phyloP scores from a whole-genome alignment of 805 yeast species.

The Myxozyma geophila region DNA sequence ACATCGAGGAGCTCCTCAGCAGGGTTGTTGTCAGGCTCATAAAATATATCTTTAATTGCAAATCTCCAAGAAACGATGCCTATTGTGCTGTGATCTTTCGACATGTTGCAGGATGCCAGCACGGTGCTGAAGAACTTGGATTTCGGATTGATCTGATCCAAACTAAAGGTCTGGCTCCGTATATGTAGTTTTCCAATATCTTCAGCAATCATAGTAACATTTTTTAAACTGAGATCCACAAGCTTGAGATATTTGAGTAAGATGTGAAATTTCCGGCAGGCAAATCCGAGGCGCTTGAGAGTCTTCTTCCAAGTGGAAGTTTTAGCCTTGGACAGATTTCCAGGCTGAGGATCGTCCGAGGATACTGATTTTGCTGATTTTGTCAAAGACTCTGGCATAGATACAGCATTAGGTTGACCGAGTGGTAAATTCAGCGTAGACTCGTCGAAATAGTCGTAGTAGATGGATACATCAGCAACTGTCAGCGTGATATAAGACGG shows the following conservation, averaged over 20 bases:
- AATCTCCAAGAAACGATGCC: constrained; percentile 24
- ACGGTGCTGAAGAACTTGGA: constrained; percentile 18
- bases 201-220: constrained; percentile 21
- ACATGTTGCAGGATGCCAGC: constrained; percentile 2
- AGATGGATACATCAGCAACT: constrained; percentile 44
- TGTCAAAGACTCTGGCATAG: neutral
- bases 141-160: constrained; percentile 18
- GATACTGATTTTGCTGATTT: neutral
- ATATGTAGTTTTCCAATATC: constrained; percentile 27
- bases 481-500: constrained; percentile 49
- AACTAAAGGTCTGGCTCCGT: constrained; percentile 23
- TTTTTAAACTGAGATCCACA: constrained; percentile 25
- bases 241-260: constrained; percentile 13
- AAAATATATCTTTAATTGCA: constrained; percentile 29
- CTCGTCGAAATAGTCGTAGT: constrained; percentile 38
- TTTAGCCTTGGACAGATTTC: neutral
- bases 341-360: neutral
- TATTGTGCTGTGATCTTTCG: neutral
- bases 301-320: neutral
- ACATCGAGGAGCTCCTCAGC: constrained; percentile 31
- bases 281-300: neutral
- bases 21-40: constrained; percentile 10
- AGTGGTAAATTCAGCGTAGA: constrained; percentile 13
- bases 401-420: neutral
- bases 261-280: constrained; percentile 16